Evolutionary conservation across 257 asterid genomes (phyloP).

Genomic region (Solanum dulcamara): DNA sequence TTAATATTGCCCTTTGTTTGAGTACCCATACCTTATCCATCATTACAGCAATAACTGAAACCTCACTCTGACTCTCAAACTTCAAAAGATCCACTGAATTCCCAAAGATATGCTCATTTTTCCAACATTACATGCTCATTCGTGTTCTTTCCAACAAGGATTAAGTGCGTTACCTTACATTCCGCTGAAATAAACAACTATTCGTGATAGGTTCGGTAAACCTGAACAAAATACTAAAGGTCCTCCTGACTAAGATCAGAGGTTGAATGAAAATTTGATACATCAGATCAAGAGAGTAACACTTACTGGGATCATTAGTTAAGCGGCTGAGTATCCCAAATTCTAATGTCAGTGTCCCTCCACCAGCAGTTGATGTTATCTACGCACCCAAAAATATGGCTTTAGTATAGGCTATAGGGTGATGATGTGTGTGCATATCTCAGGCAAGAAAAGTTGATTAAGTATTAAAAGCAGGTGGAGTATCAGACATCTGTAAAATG

Average conservation of each 20-base stretch:
- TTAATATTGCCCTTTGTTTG: neutral
- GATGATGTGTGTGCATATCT: neutral
- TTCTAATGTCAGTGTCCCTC: constrained; percentile 94
- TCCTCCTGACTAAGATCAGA: neutral
- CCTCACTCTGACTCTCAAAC: neutral
- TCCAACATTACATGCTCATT: neutral
- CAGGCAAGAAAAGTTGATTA: neutral
- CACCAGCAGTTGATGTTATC: constrained; percentile 99
- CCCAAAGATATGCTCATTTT: neutral
- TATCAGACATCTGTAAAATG: neutral
- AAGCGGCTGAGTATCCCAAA: constrained; percentile 96
- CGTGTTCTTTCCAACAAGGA: neutral
- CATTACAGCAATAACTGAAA: neutral
- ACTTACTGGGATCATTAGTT: constrained; percentile 80
- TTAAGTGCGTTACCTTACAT: neutral
- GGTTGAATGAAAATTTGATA: neutral
- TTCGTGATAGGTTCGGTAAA: neutral
- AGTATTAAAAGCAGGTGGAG: neutral
- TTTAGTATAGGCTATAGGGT: neutral
- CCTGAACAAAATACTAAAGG: neutral
- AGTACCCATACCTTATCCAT: neutral
- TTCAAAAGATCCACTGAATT: neutral
- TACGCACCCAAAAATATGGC: constrained; percentile 24
- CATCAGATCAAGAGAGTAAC: neutral
- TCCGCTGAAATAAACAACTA: neutral